These are phyloP conservation scores for Hirschioporus abietinus DNA, from an alignment of 768 basidiomycete genomes.

Conservation along the genomic window DNA sequence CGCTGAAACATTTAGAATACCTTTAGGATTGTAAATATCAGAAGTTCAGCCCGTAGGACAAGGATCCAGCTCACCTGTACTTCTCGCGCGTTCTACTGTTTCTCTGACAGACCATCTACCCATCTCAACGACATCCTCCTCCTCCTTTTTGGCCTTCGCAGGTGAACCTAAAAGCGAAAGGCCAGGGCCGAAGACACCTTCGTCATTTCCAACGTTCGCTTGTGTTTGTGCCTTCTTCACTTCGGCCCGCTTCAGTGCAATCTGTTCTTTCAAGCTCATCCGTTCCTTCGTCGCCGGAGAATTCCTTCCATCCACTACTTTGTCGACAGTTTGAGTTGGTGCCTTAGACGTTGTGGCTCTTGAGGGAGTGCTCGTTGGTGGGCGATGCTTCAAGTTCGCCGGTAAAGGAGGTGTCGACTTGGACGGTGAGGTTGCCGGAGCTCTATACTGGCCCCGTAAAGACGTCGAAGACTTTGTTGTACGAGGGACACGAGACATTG, in stretches of 20 bases:
- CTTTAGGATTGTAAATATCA: conserved; percentile 43
- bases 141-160: conserved; percentile 20
- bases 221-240: conserved; percentile 53
- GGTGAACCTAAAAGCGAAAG: conserved; percentile 36
- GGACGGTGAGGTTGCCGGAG: background rate
- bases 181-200: conserved; percentile 39
- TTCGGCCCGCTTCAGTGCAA: conserved; percentile 74
- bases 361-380: background rate
- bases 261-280: conserved; percentile 67
- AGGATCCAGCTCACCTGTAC: conserved; percentile 53
- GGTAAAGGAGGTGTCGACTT: background rate
- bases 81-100: conserved; percentile 71
- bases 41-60: conserved; percentile 20
- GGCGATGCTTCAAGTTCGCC: background rate
- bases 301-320: background rate
- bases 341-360: background rate
- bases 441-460: background rate
- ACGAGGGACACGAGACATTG: background rate
- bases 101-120: conserved; percentile 68
- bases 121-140: conserved; percentile 45
- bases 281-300: background rate
- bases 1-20: conserved; percentile 69
- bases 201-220: conserved; percentile 18
- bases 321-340: background rate
- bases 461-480: background rate